A percentile compares a stretch with the other conserved stretches of the same genome.
These are phyloP conservation scores for Sporodiniella umbellata DNA, from an alignment of 371 early-diverging fungal genomes.

Conservation along the genomic window DNA sequence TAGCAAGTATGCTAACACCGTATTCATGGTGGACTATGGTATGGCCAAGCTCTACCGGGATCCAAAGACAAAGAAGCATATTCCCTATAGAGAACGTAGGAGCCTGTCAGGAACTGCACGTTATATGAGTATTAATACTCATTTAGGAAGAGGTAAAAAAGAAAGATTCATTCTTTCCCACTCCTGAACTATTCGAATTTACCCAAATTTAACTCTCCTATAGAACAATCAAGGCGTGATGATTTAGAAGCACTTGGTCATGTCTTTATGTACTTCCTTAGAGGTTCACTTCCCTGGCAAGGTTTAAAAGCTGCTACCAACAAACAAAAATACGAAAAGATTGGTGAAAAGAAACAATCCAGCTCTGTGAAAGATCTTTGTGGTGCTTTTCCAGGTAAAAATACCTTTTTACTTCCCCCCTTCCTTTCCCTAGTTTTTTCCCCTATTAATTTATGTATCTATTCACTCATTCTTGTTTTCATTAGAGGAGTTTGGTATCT, in stretches of 20 bases:
- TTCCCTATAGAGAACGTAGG: constrained; percentile 87
- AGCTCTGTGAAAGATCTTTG: constrained; percentile 79
- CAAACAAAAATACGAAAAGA: constrained; percentile 93
- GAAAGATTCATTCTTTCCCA: too few relatives aligned
- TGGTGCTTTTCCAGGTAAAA: constrained; percentile 67
- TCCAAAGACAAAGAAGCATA: constrained; percentile 87
- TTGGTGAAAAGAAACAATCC: constrained; percentile 88
- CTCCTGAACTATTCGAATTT: too few relatives aligned
- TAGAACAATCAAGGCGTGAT: constrained; percentile 93
- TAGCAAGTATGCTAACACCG: constrained; percentile 52
- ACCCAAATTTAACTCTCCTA: constrained; percentile 1
- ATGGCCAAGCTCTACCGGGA: constrained; percentile 92
- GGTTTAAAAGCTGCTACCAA: constrained; percentile 90
- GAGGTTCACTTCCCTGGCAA: constrained; percentile 95
- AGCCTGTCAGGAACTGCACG: constrained; percentile 92
- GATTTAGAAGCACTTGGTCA: constrained; percentile 95
- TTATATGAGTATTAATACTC: constrained; percentile 96
- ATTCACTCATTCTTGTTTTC: background rate
- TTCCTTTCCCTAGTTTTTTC: too few relatives aligned
- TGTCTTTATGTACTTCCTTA: constrained; percentile 93
- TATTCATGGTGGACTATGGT: constrained; percentile 90
- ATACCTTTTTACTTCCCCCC: background rate
- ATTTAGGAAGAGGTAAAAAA: constrained; percentile 70
- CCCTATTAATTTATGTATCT: too few relatives aligned
- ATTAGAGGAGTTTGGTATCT: constrained; percentile 86